Evolutionary conservation across 306 rosid species (phyloP).

Genomic region (Glycyrrhiza uralensis): DNA sequence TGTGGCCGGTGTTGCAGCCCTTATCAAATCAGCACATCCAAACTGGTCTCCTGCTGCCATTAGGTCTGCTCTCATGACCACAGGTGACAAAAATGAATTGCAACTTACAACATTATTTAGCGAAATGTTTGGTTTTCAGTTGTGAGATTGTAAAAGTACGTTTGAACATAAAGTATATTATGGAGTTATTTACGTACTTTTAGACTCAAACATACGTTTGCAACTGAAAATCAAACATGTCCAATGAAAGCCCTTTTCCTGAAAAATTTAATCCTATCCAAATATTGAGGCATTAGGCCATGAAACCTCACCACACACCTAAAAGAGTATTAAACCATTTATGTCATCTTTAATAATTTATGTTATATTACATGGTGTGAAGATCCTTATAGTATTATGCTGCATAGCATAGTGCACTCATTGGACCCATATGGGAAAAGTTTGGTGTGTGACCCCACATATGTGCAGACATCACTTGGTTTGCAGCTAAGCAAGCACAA

Average conservation of each 20-base stretch:
- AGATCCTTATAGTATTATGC: neutral
- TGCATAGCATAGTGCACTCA: neutral
- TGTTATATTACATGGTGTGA: too few relatives aligned
- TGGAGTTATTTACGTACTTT: too few relatives aligned
- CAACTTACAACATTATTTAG: neutral
- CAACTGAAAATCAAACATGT: too few relatives aligned
- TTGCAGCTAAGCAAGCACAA: too few relatives aligned
- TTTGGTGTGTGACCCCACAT: too few relatives aligned
- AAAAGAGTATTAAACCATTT: neutral
- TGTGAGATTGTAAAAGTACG: too few relatives aligned
- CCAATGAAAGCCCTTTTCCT: too few relatives aligned
- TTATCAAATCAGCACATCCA: conserved; percentile 52
- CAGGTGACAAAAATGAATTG: conserved; percentile 18
- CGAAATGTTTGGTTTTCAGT: too few relatives aligned
- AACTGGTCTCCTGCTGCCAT: conserved; percentile 56
- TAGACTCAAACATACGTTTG: too few relatives aligned
- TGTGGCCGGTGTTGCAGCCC: conserved; percentile 47
- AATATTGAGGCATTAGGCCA: neutral
- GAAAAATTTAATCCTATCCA: neutral
- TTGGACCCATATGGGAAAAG: neutral
- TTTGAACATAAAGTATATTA: too few relatives aligned
- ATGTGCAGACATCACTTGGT: too few relatives aligned
- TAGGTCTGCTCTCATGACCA: conserved; percentile 46
- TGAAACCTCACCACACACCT: neutral
- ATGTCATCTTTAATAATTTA: neutral